Conservation (phyloP, 1,284 basidiomycete species). For the Chalciporus sp. region DNA sequence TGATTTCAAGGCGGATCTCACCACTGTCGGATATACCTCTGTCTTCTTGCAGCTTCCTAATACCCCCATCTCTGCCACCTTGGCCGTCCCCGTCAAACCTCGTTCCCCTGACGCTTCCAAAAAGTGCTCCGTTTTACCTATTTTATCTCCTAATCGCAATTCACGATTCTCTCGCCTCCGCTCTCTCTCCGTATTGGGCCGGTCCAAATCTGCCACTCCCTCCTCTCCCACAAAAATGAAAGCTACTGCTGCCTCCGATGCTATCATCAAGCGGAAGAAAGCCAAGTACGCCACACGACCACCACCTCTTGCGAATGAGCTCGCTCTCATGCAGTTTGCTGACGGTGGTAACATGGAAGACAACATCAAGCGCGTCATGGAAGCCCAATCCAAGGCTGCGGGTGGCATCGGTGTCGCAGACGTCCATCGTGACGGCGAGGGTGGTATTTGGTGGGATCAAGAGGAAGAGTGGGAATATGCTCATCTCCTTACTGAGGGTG, state of each 20-base stretch:
- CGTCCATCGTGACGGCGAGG: constrained; percentile 59
- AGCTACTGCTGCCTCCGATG: constrained; percentile 29
- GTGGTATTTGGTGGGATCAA: constrained; percentile 69
- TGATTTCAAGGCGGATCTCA: constrained; percentile 54
- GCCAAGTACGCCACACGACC: constrained; percentile 38
- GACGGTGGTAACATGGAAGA: constrained; percentile 63
- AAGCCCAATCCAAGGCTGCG: constrained; percentile 49
- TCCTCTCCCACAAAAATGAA: constrained; percentile 27
- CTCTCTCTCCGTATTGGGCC: constrained; percentile 46
- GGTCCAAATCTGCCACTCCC: constrained; percentile 34
- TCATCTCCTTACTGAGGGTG: constrained; percentile 49
- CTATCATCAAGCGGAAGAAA: constrained; percentile 49
- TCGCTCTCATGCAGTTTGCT: constrained; percentile 65
- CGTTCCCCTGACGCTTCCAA: constrained; percentile 2
- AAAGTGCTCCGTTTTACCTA: constrained; percentile 12
- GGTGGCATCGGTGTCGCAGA: constrained; percentile 44
- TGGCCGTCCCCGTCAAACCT: constrained; percentile 25
- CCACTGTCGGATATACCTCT: constrained; percentile 62
- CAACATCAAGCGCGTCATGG: constrained; percentile 58
- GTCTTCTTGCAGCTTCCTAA: constrained; percentile 63
- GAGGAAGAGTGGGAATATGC: constrained; percentile 70
- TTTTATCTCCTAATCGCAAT: constrained; percentile 16
- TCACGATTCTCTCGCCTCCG: constrained; percentile 41
- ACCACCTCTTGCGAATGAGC: constrained; percentile 60
- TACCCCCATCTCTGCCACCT: constrained; percentile 44